These are phyloP conservation scores for Saturnispora silvae DNA, from an alignment of 805 yeast genomes.

Conservation along the genomic window DNA sequence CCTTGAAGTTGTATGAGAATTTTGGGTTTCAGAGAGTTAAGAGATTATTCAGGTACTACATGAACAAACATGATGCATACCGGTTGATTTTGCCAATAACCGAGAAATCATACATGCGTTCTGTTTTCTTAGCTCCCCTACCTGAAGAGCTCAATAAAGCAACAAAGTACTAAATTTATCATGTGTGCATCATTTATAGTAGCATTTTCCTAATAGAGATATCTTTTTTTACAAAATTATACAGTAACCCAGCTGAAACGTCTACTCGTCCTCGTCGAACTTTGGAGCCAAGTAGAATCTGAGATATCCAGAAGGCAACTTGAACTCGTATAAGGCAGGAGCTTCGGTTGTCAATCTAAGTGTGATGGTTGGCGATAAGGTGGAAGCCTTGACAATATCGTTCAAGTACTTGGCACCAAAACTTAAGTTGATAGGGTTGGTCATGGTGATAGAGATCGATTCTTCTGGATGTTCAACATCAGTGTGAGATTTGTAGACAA, in stretches of 20 bases:
- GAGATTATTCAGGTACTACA: constrained; percentile 74
- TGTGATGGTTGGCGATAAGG: constrained; percentile 66
- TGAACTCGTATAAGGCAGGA: constrained; percentile 90
- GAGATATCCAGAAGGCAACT: constrained; percentile 82
- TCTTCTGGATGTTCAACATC: constrained; percentile 75
- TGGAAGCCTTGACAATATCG: constrained; percentile 86
- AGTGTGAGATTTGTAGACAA: constrained; percentile 73
- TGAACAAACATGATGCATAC: constrained; percentile 90
- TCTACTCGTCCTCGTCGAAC: constrained; percentile 85
- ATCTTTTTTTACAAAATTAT: too few relatives aligned
- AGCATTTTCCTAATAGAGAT: not conserved
- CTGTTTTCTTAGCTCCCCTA: constrained; percentile 37
- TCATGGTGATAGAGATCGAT: constrained; percentile 64
- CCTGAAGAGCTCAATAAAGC: constrained; percentile 14
- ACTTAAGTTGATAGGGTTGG: constrained; percentile 77
- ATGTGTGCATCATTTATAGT: too few relatives aligned
- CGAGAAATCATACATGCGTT: constrained; percentile 42
- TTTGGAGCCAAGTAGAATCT: constrained; percentile 97
- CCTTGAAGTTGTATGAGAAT: constrained; percentile 27
- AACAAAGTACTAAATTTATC: constrained; percentile 17
- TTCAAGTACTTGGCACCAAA: constrained; percentile 86
- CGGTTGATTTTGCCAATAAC: constrained; percentile 76
- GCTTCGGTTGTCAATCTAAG: constrained; percentile 81
- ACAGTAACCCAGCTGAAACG: too few relatives aligned
- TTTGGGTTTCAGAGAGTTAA: constrained; percentile 29